Evolutionary conservation across 371 early-diverging fungal species (phyloP).

Genomic region (Mucor plumbeus): DNA sequence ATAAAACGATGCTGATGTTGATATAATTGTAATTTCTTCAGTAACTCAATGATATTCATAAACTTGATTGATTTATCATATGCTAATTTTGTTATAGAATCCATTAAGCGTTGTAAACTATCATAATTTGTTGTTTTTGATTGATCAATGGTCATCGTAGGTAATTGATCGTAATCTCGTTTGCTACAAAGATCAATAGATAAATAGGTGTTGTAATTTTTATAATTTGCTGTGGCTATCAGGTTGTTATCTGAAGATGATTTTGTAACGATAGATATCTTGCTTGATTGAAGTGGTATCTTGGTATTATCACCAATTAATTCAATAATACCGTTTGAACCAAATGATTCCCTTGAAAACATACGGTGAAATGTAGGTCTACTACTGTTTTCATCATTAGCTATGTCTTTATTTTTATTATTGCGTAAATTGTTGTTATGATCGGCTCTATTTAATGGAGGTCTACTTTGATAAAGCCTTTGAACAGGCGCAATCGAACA

Average conservation of each 20-base stretch:
- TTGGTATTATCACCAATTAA: constrained; percentile 11
- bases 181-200: constrained; percentile 16
- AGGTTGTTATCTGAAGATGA: constrained; percentile 2
- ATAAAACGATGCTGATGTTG: constrained; percentile 13
- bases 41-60: constrained; percentile 9
- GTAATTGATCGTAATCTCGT: constrained; percentile 3
- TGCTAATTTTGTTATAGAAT: constrained; percentile 9
- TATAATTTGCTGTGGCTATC: background rate
- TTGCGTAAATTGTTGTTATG: background rate
- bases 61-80: constrained; percentile 16
- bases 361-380: constrained; percentile 21
- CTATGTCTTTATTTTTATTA: background rate
- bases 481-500: constrained; percentile 23
- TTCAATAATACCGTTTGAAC: constrained; percentile 20
- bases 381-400: background rate
- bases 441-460: background rate
- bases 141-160: background rate
- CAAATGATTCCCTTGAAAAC: constrained; percentile 21
- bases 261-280: constrained; percentile 5
- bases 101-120: constrained; percentile 13
- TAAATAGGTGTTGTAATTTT: constrained; percentile 11
- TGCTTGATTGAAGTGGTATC: background rate
- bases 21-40: constrained; percentile 16
- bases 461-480: background rate
- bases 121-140: background rate